A percentile compares a stretch with the other conserved stretches of the same genome.
phyloP scores from a whole-genome alignment of 768 basidiomycete genomes.

The Glaciozyma martinii region DNA sequence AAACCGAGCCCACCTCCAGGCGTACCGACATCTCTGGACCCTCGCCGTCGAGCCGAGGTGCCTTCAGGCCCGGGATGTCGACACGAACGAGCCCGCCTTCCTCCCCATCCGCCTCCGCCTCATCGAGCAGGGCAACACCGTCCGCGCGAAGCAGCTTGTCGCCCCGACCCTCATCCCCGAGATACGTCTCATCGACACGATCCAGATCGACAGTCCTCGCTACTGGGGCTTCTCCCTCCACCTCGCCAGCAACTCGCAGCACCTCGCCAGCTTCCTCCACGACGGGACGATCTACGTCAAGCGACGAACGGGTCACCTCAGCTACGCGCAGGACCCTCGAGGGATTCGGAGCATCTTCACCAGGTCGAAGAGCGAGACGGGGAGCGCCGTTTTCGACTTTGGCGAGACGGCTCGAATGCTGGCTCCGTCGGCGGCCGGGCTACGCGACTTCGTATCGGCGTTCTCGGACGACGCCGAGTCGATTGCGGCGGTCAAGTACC shows the following conservation, averaged over 20 bases:
- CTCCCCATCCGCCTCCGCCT: slow-evolving; percentile 82
- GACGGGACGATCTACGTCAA: slow-evolving; percentile 86
- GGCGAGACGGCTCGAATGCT: slow-evolving; percentile 51
- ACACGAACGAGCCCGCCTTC: slow-evolving; percentile 80
- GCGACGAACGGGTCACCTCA: slow-evolving; percentile 79
- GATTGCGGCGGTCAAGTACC: slow-evolving; percentile 55
- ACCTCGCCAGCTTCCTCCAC: slow-evolving; percentile 59
- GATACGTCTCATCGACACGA: slow-evolving; percentile 66
- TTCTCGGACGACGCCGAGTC: slow-evolving; percentile 56
- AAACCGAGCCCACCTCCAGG: slow-evolving; percentile 83
- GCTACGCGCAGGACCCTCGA: slow-evolving; percentile 86
- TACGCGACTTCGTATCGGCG: slow-evolving; percentile 75
- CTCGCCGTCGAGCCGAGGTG: slow-evolving; percentile 91
- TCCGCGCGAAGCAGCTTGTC: slow-evolving; percentile 40
- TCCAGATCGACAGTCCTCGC: slow-evolving; percentile 83
- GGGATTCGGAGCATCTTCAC: slow-evolving; percentile 87
- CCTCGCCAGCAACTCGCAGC: slow-evolving; percentile 55
- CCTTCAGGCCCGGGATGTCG: slow-evolving; percentile 82
- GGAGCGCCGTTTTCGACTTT: slow-evolving; percentile 79
- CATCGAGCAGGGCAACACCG: slow-evolving; percentile 50
- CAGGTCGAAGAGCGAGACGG: slow-evolving; percentile 71
- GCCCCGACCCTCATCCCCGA: slow-evolving; percentile 90
- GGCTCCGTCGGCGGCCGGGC: slow-evolving; percentile 47
- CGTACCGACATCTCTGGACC: slow-evolving; percentile 90
- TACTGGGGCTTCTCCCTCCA: slow-evolving; percentile 92